Evolutionary conservation across 1,139 yeast species (phyloP), one percentile per base, ranked within the genome.

Genomic region (Scheffersomyces parashehatae): DNA sequence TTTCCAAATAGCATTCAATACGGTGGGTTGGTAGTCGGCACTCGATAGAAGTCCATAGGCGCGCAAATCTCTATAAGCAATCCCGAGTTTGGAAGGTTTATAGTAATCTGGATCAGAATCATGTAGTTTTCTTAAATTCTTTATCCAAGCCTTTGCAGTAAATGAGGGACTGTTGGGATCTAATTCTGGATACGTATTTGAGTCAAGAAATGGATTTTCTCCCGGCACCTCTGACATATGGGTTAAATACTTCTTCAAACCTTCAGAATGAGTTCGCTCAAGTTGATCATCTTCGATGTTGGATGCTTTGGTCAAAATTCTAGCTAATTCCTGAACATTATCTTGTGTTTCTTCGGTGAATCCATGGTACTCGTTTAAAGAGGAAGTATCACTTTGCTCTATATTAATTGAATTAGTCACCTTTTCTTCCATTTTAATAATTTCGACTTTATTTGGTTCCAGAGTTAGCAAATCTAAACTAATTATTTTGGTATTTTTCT

Each of bases 131-230:
- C 81, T 75, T 73, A 86, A 67, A 59, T 85, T 85, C 59, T 81
- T 79, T 45, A 87, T 82, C 96, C 96, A 89, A 42, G 75, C 81
- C 53, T 77, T 76, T 36, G 91, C 66, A 45, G 71, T 74, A 65
- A 88, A 88, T 11, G 77, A 60, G n/a, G 77, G 82, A 26, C 81
- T 68, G 11, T 67, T 67, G 0, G 75, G 70, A 50, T 72, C 57
- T 39, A 40, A 28, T 3, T 42, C 51, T 10, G 45, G 49, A 26
- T 53, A 26, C 50, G 47, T 45, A 13, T 51, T 49, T 37, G 56
- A 49, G 4, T 29, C 41, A 28, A 31, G 31, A 13, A 34, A 39
- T n/a, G 58, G 58, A 11, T 40, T 45, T 28, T 50, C 51, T 12
- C 56, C 58, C 2, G 58, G 57, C 4, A 53, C 52, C 26, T 46